Percentiles rank a stretch among this genome's conserved stretches.
Evolutionary conservation across 352 stramenopile species (phyloP).

Genomic region (Pythium chondricola): DNA sequence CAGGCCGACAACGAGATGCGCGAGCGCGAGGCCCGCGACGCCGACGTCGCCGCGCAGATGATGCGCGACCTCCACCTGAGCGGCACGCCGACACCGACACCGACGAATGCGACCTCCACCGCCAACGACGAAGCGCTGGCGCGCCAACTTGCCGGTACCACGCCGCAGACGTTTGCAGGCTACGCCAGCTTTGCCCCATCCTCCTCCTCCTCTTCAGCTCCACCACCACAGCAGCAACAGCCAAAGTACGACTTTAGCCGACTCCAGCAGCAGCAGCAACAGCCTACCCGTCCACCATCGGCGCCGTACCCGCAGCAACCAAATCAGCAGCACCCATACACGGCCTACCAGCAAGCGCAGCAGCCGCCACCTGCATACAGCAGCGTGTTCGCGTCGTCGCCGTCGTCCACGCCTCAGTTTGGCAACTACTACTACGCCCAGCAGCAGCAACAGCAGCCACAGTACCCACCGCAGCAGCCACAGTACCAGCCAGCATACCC

Average conservation of each 20-base stretch:
- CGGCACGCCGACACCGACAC: no score
- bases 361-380: slow-evolving; percentile 18
- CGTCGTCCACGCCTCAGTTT: slow-evolving; percentile 28
- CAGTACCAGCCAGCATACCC: neutral
- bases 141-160: slow-evolving; percentile 37
- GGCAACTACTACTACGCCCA: slow-evolving; percentile 37
- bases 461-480: slow-evolving; percentile 14
- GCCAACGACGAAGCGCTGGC: slow-evolving; percentile 52
- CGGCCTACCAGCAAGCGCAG: slow-evolving; percentile 33
- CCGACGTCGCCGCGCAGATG: slow-evolving; percentile 58
- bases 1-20: slow-evolving; percentile 45
- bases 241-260: slow-evolving; percentile 32
- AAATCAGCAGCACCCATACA: slow-evolving; percentile 23
- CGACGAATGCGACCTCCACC: neutral
- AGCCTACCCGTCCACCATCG: neutral
- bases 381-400: slow-evolving; percentile 21
- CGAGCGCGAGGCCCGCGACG: slow-evolving; percentile 42
- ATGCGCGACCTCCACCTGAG: slow-evolving; percentile 58
- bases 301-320: slow-evolving; percentile 4
- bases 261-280: slow-evolving; percentile 29
- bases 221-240: slow-evolving; percentile 4
- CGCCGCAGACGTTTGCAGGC: slow-evolving; percentile 23
- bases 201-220: neutral
- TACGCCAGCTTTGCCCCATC: neutral
- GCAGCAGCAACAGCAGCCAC: slow-evolving; percentile 15